A percentile compares a stretch with the other conserved stretches of the same genome.
Conservation (phyloP, 306 rosid species). For the Cicer arietinum region DNA sequence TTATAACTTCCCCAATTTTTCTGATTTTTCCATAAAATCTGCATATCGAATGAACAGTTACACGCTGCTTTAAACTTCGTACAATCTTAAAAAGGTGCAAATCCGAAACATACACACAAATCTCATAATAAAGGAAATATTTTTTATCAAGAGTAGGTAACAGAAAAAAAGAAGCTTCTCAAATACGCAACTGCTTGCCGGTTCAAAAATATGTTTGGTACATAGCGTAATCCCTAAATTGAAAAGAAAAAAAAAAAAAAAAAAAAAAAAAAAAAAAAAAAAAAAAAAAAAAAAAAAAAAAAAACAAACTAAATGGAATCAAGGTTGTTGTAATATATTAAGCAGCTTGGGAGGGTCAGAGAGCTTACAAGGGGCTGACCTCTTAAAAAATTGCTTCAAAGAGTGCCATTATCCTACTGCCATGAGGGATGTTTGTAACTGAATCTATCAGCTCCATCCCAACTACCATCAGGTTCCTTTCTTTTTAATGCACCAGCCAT, state of each 20-base stretch:
- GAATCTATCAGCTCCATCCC: slow-evolving; percentile 80
- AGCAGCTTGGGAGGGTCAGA: not conserved
- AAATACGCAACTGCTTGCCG: not conserved
- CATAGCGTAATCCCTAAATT: not conserved
- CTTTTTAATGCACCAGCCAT: slow-evolving; percentile 77
- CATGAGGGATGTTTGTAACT: slow-evolving; percentile 80
- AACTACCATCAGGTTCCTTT: slow-evolving; percentile 87
- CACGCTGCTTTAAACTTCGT: not conserved
- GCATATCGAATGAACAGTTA: slow-evolving; percentile 35
- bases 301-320: not conserved
- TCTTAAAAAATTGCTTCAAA: slow-evolving; percentile 18
- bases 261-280: too few species aligned
- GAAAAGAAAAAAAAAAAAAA: too few species aligned
- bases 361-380: slow-evolving; percentile 43
- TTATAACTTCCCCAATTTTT: slow-evolving; percentile 31
- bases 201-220: not conserved
- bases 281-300: too few species aligned
- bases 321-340: not conserved
- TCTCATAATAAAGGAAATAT: not conserved
- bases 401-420: slow-evolving; percentile 58
- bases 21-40: slow-evolving; percentile 45
- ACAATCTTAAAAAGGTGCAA: not conserved
- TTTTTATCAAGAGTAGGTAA: not conserved
- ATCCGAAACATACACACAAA: slow-evolving; percentile 7
- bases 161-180: not conserved